Conservation (phyloP, 495 filamentous ascomycete genomes). For the Penicillium flavigenum region DNA sequence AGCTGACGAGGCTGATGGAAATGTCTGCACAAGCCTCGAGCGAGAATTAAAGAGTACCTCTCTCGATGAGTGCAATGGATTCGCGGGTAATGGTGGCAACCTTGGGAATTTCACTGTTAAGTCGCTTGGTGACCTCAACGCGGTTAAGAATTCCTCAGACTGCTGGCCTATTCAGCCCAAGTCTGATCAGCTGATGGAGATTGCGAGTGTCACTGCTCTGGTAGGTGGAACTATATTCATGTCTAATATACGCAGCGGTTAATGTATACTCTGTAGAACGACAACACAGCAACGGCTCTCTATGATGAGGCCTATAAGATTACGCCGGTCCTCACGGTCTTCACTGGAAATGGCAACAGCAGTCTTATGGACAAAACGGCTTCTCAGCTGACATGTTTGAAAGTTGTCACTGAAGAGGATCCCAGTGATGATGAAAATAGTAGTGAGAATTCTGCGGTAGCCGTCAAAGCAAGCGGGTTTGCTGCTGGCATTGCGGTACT, state of each 20-base stretch:
- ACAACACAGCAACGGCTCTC: background rate
- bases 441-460: background rate
- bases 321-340: background rate
- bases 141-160: background rate
- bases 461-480: background rate
- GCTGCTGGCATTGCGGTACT: background rate
- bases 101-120: background rate
- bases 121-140: background rate
- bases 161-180: slow-evolving; percentile 3
- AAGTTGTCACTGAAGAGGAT: background rate
- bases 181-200: background rate
- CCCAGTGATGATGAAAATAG: background rate
- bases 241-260: background rate
- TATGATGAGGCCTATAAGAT: slow-evolving; percentile 1
- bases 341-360: background rate
- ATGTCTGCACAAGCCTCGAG: background rate
- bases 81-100: background rate
- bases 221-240: background rate
- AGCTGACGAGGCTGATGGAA: background rate
- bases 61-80: background rate
- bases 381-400: slow-evolving; percentile 5
- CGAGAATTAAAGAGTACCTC: background rate
- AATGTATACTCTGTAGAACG: background rate
- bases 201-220: background rate
- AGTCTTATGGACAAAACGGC: background rate